Base-by-base conservation (phyloP, 2,329 filamentous ascomycete species). In the Epichloe coenophiala region DNA sequence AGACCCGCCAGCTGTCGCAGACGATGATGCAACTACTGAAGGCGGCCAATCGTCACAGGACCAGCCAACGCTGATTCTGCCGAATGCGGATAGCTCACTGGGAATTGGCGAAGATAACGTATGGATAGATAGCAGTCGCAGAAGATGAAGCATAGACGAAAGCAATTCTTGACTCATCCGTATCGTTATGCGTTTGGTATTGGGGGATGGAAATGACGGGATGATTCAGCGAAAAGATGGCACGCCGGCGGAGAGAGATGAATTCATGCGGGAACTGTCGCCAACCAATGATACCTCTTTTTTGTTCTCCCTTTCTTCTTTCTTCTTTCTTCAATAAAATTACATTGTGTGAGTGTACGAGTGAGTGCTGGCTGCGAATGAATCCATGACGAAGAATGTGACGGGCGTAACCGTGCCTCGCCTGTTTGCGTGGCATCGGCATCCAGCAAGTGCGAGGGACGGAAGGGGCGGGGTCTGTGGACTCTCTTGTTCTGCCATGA, bases 1-100 rank as follows among this genome's bases (percentile, higher is more conserved):
- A 47, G 77, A 80, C 35, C 73, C 75, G 2, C 76, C 76, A 4
- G 71, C 74, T 23, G 54, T 62, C 17, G 43, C 57, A 15, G 57
- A 60, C 19, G 59, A 60, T 11, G 60, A 61, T 12, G 55, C 58
- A 12, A 59, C 61, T 7, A 57, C 59, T 2, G 61, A 61, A 5
- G 58, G 60, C 4, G 59, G 61, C 6, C 55, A 46, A 31, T 49
- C 56, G 5, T 54, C 45, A 1, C 48, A 19, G 49, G 51, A 19
- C 48, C 57, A 53, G 55, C 60, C 52, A 6, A 46, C 51, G 7
- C 21, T 64, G 42, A 57, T 69, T 15, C 52, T 69, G n/a, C 61
- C 63, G 13, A 64, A 63, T 33, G 59, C 60, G 3, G 65, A 69
- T 40, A 61, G 63, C 12, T 61, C 63, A n/a, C 56, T 69, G 11